Base-by-base conservation (phyloP, 2,329 filamentous ascomycete genomes). In the Pseudogymnoascus sp. region DNA sequence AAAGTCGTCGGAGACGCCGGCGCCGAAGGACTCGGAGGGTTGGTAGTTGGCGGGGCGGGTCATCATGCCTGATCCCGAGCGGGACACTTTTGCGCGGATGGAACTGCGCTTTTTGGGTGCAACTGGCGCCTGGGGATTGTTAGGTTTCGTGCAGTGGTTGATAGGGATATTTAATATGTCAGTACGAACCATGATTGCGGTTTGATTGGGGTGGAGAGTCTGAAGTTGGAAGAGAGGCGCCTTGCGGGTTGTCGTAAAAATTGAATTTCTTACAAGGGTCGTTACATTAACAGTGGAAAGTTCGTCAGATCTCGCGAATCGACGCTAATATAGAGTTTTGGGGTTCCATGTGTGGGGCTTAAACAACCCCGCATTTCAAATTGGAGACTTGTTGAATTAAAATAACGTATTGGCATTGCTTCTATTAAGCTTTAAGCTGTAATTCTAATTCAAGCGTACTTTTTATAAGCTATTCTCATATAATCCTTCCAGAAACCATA, bases 1-100 rank as follows among this genome's bases (percentile, higher is more conserved):
- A 74, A 93, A 92, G 63, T 72, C 65, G 71, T 85, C 81, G 50
- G 78, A 74, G 12, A 81, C 78, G 57, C 76, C 71, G 66, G 81
- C 79, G 67, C 80, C 75, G 57, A 58, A 58, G 20, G 57, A 76
- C 70, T 59, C 80, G 81, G 72, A 70, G 69, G 50, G 68, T 57
- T 12, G 63, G 62, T 47, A 58, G 57, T 58, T 58, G 14, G 63
- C 64, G 7, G 66, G 65, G 16, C 62, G 63, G 41, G 62, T 36
- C n/a, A 66, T 67, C 11, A 66, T 50, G 62, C 65, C 65, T 81
- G 70, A 78, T 75, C 58, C 82, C 79, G 20, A 79, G 73, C 64
- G 81, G 76, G 9, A 78, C 78, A 63, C 77, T 69, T 85, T 83
- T 65, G 79, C 72, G 68, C 84, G 83, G 50, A 84, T 79, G 7